Evolutionary conservation across 768 basidiomycete genomes (phyloP), one percentile per base, ranked within the genome.

Genomic region (Hirschioporus abietinus): DNA sequence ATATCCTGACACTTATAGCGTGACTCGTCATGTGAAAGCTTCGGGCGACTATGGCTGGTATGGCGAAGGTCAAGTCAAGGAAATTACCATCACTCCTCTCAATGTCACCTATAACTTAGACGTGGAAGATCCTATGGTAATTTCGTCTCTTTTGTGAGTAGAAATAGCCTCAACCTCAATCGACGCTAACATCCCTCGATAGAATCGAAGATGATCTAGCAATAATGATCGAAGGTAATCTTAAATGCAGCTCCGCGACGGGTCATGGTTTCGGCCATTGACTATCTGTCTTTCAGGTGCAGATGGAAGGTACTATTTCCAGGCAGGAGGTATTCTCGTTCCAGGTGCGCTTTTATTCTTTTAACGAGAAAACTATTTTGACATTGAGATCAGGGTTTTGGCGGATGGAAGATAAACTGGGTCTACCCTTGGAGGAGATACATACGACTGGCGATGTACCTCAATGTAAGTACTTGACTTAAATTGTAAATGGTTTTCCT

Each of bases 321-420:
- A 90, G 72, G 88, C 85, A 58, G 91, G 90, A 8, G 86, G 85
- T 0, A 86, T 92, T 69, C 83, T 83, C 67, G 80, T 88, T 20
- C 78, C 88, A 69, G 90, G 88, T 86, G 62, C 68, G 81, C 73
- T 68, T 35, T 26, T 36, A 26, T 30, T 59, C 10, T 30, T 24
- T 58, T 20, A 1, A n/a, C 26, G 20, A n/a, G 24, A 24, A 64
- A n/a, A 30, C 20, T 15, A 58, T 68, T 35, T 52, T 2, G 20
- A 15, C 4, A 15, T 5, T 20, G 3, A 52, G 42, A 58, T 71
- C 8, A 90, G 91, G 91, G 25, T 88, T 85, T 68, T 92, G 91
- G 92, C 82, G 90, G 20, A 81, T 92, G 77, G 74, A 82, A 69
- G 90, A 92, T 76, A 92, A 92, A 77, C 84, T 90, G 65, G 92